Evolutionary conservation across 2,329 filamentous ascomycete species (phyloP), one percentile per base, ranked within the genome.

Genomic region (Sporothrix humicola): DNA sequence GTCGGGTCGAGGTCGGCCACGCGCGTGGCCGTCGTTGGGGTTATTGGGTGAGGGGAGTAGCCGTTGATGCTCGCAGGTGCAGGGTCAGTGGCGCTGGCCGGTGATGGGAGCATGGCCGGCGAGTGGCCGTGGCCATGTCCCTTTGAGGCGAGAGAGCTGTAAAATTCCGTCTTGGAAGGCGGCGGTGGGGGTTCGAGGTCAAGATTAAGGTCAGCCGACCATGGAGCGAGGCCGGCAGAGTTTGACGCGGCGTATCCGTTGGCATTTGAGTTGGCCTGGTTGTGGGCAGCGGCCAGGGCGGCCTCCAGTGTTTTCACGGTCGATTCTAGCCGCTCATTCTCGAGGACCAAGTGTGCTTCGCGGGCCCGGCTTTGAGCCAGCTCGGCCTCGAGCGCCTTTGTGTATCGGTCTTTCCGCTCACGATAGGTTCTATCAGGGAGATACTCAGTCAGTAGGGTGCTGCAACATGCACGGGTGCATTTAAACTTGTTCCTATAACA

Each of bases 381-480:
- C 37, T 75, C 74, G n/a, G 58, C 42, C 23, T 74, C 74, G 44
- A 75, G 73, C 4, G 74, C 71, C 46, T 72, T 69, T 8, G 73
- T 69, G 23, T 74, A 75, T 2, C 68, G 66, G n/a, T 74, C 74
- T 52, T 74, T 75, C 2, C 72, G 71, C 17, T 71, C 74, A 2
- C 71, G 73, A 20, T 74, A 74, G 12, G 71, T 73, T 23, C 74
- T 74, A 26, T 3, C 23, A 26, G 23, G 42, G 20, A 3, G 9
- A 5, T 1, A 15, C 20, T 48, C 20, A 31, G 20, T 52, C 13
- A 6, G 59, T 63, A 7, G 1, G 1, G 13, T 15, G 5, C 20
- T 7, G 26, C 42, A 44, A 3, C 26, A 4, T 23, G 4, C 48
- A 9, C 4, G 8, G 2, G 13, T 48, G 44, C 13, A 48, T 2